Base-by-base conservation (phyloP, 2,329 filamentous ascomycete species). In the Fusarium mexicanum region DNA sequence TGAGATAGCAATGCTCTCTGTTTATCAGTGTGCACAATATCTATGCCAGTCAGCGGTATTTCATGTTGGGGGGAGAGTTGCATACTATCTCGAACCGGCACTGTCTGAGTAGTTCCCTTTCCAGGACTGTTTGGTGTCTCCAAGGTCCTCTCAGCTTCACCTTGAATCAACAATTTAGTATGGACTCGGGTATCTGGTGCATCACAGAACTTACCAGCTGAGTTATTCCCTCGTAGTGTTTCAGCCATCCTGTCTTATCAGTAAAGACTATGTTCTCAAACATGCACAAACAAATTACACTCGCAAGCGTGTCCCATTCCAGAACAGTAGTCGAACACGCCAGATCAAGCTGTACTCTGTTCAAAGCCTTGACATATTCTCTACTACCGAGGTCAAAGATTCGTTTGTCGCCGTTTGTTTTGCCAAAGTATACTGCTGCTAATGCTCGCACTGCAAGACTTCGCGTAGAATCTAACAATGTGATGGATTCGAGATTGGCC, bases 41-140 rank as follows among this genome's bases (percentile, higher is more conserved):
- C 68, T 71, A 17, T 8, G 0, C 0, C 5, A n/a, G 60, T 70
- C 22, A 70, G 60, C 8, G 33, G 6, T 33, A 33, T 2, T 33
- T 33, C 31, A 33, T 33, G 31, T 2, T 33, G 31, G 31, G 31
- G 31, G 31, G 5, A 31, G 31, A 33, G 31, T 13, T 33, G 12
- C 67, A 8, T 67, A 71, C 68, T 29, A 71, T 71, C 29, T 71
- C 67, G 18, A 71, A 71, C 0, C 67, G 67, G 18, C 68, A 71
- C 29, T 71, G 68, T 3, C 68, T 46, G 20, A 71, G 18, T 0
- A 71, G 54, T n/a, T 71, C 68, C 37, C 67, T 61, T 8, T 61
- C 54, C 22, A 61, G 13, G 1, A 63, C 33, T 4, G 48, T 61
- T 6, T 51, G 40, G 20, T 71, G 68, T 26, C 68, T 55, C 54